Evolutionary conservation across 352 stramenopile genomes (phyloP).

Genomic region (Phytophthora multivora): DNA sequence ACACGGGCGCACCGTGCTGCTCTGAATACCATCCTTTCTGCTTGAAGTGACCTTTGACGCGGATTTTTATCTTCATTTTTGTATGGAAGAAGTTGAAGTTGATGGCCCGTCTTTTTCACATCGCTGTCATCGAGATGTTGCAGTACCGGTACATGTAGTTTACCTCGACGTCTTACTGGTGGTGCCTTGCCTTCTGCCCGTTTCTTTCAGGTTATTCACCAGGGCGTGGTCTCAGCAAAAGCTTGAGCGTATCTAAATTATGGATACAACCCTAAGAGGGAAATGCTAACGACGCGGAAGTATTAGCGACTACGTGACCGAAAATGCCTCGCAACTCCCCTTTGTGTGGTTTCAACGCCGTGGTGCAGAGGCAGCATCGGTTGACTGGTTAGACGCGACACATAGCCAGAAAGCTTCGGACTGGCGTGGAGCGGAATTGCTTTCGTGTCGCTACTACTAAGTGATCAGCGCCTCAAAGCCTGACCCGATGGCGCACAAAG

Average conservation of each 20-base stretch:
- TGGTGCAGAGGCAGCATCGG: slow-evolving; percentile 3
- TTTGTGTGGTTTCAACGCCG: slow-evolving; percentile 2
- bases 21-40: slow-evolving; percentile 8
- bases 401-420: slow-evolving; percentile 12
- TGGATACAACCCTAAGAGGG: too few species aligned
- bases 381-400: slow-evolving; percentile 11
- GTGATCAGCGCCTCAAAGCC: slow-evolving; percentile 15
- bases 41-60: slow-evolving; percentile 17
- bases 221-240: not conserved
- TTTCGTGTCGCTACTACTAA: slow-evolving; percentile 8
- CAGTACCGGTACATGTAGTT: not conserved
- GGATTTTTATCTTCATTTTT: not conserved
- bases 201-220: not conserved
- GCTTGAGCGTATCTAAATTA: not conserved
- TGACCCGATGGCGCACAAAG: slow-evolving; percentile 11
- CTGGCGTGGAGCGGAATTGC: slow-evolving; percentile 5
- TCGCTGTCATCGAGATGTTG: slow-evolving; percentile 1
- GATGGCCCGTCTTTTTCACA: not conserved
- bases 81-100: slow-evolving; percentile 22
- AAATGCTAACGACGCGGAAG: not conserved
- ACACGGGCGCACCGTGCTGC: slow-evolving; percentile 11
- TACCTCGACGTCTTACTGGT: too few species aligned
- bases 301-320: not conserved
- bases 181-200: too few species aligned
- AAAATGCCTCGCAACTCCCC: not conserved